These are phyloP conservation scores for Speleostelium caveatum DNA, from an alignment of 78 protist genomes.

Conservation along the genomic window DNA sequence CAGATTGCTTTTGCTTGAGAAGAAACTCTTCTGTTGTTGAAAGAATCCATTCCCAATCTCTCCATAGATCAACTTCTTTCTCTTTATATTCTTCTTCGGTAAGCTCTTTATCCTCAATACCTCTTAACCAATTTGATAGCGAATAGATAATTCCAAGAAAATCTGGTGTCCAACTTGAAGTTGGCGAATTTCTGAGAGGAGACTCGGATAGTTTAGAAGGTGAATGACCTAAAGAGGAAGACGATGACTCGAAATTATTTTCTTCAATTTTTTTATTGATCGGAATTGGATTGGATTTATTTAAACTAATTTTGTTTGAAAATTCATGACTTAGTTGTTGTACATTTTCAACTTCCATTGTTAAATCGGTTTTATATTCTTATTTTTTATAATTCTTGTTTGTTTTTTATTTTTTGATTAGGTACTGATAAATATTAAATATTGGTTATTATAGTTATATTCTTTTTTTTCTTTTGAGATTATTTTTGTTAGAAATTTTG, in stretches of 20 bases:
- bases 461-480: not conserved
- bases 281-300: not conserved
- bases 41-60: constrained; percentile 74
- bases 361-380: not conserved
- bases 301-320: too few species aligned
- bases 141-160: constrained; percentile 8
- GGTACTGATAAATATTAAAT: too few species aligned
- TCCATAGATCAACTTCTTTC: constrained; percentile 49
- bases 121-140: constrained; percentile 57
- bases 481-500: not conserved
- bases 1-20: constrained; percentile 58
- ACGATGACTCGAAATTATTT: too few species aligned
- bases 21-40: constrained; percentile 68
- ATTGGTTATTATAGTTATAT: not conserved
- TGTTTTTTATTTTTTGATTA: too few species aligned
- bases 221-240: not conserved
- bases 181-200: not conserved
- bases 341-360: not conserved
- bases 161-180: constrained; percentile 12
- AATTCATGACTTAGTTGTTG: not conserved
- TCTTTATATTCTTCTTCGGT: constrained; percentile 38
- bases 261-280: too few species aligned
- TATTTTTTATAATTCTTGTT: too few species aligned
- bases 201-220: not conserved
- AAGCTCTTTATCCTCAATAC: constrained; percentile 46